Conservation (phyloP, 2,329 filamentous ascomycete species). For the Stemphylium vesicarium region DNA sequence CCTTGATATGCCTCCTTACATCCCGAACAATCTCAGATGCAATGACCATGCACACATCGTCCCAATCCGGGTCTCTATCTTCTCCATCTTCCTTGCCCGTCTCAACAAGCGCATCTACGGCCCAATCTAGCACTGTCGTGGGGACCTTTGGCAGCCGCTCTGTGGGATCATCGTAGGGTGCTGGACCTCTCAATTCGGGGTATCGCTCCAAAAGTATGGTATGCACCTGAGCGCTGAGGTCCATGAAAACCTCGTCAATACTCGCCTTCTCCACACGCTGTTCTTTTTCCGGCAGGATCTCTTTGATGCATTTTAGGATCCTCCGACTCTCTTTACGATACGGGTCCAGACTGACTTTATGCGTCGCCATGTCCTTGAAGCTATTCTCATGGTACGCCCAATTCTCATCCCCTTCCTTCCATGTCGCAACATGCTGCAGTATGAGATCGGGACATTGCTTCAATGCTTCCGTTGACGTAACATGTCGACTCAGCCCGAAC, state of each 20-base stretch:
- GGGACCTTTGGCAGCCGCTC: constrained; percentile 76
- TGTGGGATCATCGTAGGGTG: constrained; percentile 75
- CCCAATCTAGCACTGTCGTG: constrained; percentile 79
- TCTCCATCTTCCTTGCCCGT: constrained; percentile 76
- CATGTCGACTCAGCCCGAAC: constrained; percentile 80
- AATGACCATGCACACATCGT: constrained; percentile 85
- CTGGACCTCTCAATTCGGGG: constrained; percentile 70
- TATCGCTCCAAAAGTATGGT: constrained; percentile 75
- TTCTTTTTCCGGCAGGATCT: constrained; percentile 66
- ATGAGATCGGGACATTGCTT: constrained; percentile 86
- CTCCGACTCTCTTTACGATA: constrained; percentile 84
- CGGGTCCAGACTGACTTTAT: constrained; percentile 94
- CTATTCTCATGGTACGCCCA: constrained; percentile 92
- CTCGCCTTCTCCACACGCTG: constrained; percentile 90
- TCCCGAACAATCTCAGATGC: constrained; percentile 86
- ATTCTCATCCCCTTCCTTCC: constrained; percentile 86
- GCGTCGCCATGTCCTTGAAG: constrained; percentile 76
- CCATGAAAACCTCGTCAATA: constrained; percentile 94
- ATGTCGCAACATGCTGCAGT: constrained; percentile 92
- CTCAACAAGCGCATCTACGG: constrained; percentile 80
- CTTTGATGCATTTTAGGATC: constrained; percentile 81
- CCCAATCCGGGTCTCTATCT: constrained; percentile 88
- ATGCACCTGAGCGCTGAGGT: constrained; percentile 85
- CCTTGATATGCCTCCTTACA: constrained; percentile 71
- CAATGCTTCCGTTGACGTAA: constrained; percentile 79